These are phyloP conservation scores for Acanthamoeba quina DNA, from an alignment of 208 protist species.

Conservation along the genomic window DNA sequence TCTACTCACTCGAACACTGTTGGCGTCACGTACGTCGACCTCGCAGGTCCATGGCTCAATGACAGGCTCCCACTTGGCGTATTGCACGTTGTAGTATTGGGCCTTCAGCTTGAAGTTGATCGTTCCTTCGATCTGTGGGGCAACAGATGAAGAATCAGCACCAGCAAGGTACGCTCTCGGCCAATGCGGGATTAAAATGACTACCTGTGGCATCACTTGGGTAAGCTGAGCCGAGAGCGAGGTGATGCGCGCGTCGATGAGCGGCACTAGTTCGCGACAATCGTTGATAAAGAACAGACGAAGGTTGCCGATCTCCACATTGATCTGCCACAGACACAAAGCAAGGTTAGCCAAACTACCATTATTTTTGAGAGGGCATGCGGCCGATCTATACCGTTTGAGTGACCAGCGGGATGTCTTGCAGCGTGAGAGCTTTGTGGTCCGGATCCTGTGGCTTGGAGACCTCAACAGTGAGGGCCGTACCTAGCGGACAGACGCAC, in stretches of 20 bases:
- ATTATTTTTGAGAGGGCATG: no score
- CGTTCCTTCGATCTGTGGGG: constrained; percentile 13
- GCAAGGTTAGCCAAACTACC: background rate
- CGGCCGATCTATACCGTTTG: background rate
- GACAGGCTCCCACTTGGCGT: constrained; percentile 72
- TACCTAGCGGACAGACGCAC: background rate
- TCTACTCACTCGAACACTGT: no score
- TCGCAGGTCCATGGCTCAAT: constrained; percentile 62
- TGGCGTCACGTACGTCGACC: constrained; percentile 5
- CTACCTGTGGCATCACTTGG: constrained; percentile 26
- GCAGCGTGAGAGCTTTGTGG: background rate
- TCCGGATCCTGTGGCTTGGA: background rate
- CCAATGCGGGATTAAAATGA: background rate
- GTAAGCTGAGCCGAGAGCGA: constrained; percentile 50
- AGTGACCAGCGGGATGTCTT: constrained; percentile 38
- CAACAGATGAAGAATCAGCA: background rate
- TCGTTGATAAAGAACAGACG: constrained; percentile 73
- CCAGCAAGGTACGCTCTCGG: background rate
- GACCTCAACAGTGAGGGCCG: constrained; percentile 12
- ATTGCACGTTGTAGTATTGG: constrained; percentile 68
- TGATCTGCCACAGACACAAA: constrained; percentile 17
- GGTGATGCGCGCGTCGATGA: constrained; percentile 38
- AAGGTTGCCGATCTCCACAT: constrained; percentile 53
- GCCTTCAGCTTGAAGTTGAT: constrained; percentile 63
- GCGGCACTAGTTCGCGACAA: constrained; percentile 56